These are phyloP conservation scores for Solanum lignicaule DNA, from an alignment of 257 asterid genomes.

Conservation along the genomic window DNA sequence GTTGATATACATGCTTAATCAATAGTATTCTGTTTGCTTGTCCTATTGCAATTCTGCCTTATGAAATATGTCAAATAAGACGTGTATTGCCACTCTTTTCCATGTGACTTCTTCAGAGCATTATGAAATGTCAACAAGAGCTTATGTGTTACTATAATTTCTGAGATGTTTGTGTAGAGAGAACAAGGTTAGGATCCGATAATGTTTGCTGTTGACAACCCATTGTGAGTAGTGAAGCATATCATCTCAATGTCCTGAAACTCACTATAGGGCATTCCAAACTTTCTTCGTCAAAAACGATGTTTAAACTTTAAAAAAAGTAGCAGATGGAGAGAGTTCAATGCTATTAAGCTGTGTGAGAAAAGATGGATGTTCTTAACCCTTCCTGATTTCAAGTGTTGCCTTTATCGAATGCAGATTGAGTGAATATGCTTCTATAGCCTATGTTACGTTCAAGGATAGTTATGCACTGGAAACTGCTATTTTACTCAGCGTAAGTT, in stretches of 20 bases:
- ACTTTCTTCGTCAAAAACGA: not conserved
- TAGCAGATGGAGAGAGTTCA: not conserved
- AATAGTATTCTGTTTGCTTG: not conserved
- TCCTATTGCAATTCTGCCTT: not conserved
- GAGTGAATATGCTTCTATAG: conserved; percentile 26
- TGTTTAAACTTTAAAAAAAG: not conserved
- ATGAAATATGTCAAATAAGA: not conserved
- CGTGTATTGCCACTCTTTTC: not conserved
- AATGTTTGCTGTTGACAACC: not conserved
- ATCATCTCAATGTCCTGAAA: not conserved
- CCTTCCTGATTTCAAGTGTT: not conserved
- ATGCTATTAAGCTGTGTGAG: not conserved
- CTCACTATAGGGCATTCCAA: not conserved
- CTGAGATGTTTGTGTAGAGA: not conserved
- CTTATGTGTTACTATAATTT: not conserved
- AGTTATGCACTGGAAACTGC: conserved; percentile 51
- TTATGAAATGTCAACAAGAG: not conserved
- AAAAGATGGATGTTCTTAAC: not conserved
- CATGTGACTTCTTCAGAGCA: not conserved
- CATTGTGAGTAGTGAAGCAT: not conserved
- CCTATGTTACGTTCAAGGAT: conserved; percentile 42
- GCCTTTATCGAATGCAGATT: conserved; percentile 22
- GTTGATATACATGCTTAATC: not conserved
- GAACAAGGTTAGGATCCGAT: not conserved
- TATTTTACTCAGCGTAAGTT: conserved; percentile 41